Percentiles rank a stretch among this genome's conserved stretches.
Conservation (phyloP, 495 filamentous ascomycete species). For the Viridothelium virens region DNA sequence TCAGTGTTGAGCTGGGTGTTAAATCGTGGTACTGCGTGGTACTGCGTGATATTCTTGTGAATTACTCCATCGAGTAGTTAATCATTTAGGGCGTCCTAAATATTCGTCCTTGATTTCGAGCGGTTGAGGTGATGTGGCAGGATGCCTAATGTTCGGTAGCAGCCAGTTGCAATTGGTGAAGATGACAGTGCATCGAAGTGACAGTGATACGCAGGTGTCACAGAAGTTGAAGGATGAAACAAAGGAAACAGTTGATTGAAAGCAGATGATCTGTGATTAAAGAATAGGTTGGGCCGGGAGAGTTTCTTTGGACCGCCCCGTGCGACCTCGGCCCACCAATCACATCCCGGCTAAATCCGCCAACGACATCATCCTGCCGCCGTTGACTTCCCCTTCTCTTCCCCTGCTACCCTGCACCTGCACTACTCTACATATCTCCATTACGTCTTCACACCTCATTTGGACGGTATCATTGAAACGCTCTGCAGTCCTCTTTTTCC, state of each 20-base stretch:
- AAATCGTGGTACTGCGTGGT: not conserved
- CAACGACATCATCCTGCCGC: conserved; percentile 4
- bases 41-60: not conserved
- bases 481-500: not conserved
- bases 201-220: too few species aligned
- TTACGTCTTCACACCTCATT: not conserved
- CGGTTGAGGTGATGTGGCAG: not conserved
- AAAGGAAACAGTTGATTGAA: not conserved
- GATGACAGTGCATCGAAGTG: not conserved
- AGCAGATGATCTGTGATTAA: not conserved
- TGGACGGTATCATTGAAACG: not conserved
- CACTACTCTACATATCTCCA: not conserved
- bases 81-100: not conserved
- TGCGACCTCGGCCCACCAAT: conserved; percentile 1
- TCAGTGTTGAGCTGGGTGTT: not conserved
- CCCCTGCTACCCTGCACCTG: not conserved
- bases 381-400: not conserved
- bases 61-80: not conserved
- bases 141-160: not conserved
- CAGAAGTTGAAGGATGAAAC: not conserved
- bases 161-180: not conserved
- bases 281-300: not conserved
- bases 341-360: not conserved
- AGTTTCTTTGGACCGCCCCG: too few species aligned
- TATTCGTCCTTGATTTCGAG: not conserved